phyloP scores from a whole-genome alignment of 768 basidiomycete species.

The Lactarius indigo region DNA sequence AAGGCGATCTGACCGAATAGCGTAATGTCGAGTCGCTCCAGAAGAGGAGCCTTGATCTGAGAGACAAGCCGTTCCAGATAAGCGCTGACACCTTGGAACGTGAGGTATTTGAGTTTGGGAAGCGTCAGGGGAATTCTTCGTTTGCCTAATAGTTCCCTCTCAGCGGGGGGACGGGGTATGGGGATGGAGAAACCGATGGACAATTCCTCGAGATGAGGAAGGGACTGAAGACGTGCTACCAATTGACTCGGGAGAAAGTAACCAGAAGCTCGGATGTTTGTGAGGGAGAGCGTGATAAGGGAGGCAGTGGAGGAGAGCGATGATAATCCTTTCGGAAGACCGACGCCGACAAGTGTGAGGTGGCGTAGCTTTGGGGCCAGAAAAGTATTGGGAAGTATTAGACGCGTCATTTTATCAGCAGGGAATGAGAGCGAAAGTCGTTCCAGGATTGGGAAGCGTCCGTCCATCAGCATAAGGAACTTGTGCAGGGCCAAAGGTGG shows the following conservation, averaged over 20 bases:
- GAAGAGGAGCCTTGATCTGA: neutral
- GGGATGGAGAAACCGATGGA: neutral
- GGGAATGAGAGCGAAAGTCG: neutral
- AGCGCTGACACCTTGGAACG: neutral
- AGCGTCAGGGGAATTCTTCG: neutral
- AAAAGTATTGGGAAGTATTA: neutral
- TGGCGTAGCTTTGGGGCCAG: neutral
- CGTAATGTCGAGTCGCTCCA: neutral
- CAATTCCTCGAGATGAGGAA: neutral
- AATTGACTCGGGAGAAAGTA: neutral
- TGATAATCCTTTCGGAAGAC: neutral
- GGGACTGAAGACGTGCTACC: neutral
- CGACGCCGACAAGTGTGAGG: neutral
- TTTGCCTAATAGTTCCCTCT: neutral
- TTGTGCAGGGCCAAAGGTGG: neutral
- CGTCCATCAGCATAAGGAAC: neutral
- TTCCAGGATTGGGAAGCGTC: neutral
- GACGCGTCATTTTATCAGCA: neutral
- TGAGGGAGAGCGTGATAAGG: neutral
- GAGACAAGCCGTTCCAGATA: neutral
- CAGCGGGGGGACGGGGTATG: neutral
- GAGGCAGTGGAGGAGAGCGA: neutral
- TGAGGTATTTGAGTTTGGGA: neutral
- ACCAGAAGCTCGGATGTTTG: neutral
- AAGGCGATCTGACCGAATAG: neutral